Base-by-base conservation (phyloP, 441 rosid species). In the Populus hybrid region DNA sequence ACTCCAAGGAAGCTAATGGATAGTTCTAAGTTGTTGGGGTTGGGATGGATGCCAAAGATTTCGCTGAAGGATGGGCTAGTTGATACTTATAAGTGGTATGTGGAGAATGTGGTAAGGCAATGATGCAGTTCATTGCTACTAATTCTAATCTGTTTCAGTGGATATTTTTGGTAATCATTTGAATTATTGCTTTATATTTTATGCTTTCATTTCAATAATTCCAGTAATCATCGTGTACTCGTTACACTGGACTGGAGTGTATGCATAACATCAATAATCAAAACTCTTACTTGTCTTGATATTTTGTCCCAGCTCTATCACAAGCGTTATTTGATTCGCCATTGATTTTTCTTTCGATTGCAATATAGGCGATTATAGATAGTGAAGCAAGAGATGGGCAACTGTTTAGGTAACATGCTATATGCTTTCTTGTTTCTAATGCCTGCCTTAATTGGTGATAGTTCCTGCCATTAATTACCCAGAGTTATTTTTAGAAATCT, bases 1-100 rank as follows among this genome's bases (percentile, higher is more conserved):
- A 92, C 98, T 20, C 98, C 98, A 0, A 91, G 99, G 84, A 95
- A 95, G 88, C 88, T 95, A 70, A 95, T 95, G 98, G 98, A 95
- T 78, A 93, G 92, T 86, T 88, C 99, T 0, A 92, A 89, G 90
- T 90, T 93, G 10, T 88, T 90, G 6, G 87, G 84, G 12, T 84
- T 93, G 84, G 99, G 97, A 1, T 95, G 98, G 98, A 79, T 61
- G 2, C 89, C 98, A 0, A 91, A 93, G 88, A 67, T 93, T 59
- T 86, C 93, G 11, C 82, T 95, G 1, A 89, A 73, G 80, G 97
- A 89, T 67, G 99, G 99, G 7, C 97, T 95, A 36, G 77, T 82
- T 21, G 95, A 86, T 74, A 95, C 99, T 70, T 95, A 95, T 69
- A 88, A 86, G n/a, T 95, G 97, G 99, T 95, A 92, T 77, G 79